Base-by-base conservation (phyloP, 805 yeast genomes). In the Cyberlindnera nakhonratchasimensis region DNA sequence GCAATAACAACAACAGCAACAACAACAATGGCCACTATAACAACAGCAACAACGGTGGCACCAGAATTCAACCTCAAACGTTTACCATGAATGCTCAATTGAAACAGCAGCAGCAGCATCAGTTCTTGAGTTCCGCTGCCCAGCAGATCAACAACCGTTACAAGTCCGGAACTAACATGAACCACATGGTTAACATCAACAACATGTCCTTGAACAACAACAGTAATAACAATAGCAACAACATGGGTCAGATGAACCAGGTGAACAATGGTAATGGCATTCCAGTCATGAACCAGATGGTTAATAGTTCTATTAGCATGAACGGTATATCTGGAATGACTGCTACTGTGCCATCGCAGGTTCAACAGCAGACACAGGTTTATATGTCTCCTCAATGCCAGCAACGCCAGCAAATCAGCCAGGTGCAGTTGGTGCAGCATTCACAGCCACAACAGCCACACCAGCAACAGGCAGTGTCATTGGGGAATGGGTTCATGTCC, bases 41-140 rank as follows among this genome's bases (percentile, higher is more conserved):
- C 26, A 22, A 28, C 37, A 37, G 14, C 40, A 42, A 32, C 32
- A 32, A 24, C 43, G 40, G 20, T 42, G 38, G 36, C 45, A 31
- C 18, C 40, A 42, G 44, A 37, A 26, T 39, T 28, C 45, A 42
- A 14, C 46, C 45, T 4, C 55, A 45, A 35, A 41, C 45, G 21
- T 52, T 51, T 39, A 40, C 52, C 25, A 40, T 48, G 46, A 51
- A 51, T 24, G 53, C 57, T 8, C 56, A 54, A 37, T 35, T 52
- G 37, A 52, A 52, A 33, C 60, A 55, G 29, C 58, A 55, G 32
- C 57, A 55, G 13, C 55, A 52, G 28, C 56, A 48, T 21, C 53
- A 50, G 39, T 51, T 47, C 32, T 20, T 46, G 43, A 47, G 33
- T 33, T 41, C 49, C 31, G 46, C 51, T 16, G 32, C 41, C 19